Percentiles rank a stretch among this genome's conserved stretches.
These are phyloP conservation scores for Ricinus communis DNA, from an alignment of 345 rosid species.

Conservation along the genomic window DNA sequence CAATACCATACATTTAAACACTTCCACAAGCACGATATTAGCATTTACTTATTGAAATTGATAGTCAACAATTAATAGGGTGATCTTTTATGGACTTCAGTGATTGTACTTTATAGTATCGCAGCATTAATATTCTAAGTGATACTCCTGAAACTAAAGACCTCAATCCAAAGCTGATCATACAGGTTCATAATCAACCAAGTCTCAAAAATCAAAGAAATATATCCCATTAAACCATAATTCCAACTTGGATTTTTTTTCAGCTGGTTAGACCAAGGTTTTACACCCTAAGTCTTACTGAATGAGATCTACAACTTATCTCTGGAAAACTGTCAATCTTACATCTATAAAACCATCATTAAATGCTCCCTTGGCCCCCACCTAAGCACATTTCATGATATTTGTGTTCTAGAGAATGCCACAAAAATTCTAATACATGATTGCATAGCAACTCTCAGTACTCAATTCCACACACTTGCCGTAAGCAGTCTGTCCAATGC, in stretches of 20 bases:
- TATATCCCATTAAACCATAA: neutral
- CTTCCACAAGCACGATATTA: neutral
- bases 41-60: neutral
- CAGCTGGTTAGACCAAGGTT: neutral
- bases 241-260: neutral
- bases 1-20: neutral
- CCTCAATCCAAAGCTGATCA: slow-evolving; percentile 1
- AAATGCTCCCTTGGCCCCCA: neutral
- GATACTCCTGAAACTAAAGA: neutral
- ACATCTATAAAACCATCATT: neutral
- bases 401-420: too few relatives aligned
- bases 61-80: neutral
- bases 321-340: neutral
- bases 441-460: neutral
- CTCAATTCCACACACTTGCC: neutral
- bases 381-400: too few relatives aligned
- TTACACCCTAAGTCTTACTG: neutral
- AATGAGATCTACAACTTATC: neutral
- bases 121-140: neutral
- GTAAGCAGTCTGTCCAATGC: neutral
- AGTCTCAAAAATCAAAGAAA: slow-evolving; percentile 1
- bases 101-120: neutral
- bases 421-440: too few relatives aligned
- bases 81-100: neutral
- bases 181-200: neutral